Conservation (phyloP, 176 grass and related monocot genomes). For the Puya raimondii region DNA sequence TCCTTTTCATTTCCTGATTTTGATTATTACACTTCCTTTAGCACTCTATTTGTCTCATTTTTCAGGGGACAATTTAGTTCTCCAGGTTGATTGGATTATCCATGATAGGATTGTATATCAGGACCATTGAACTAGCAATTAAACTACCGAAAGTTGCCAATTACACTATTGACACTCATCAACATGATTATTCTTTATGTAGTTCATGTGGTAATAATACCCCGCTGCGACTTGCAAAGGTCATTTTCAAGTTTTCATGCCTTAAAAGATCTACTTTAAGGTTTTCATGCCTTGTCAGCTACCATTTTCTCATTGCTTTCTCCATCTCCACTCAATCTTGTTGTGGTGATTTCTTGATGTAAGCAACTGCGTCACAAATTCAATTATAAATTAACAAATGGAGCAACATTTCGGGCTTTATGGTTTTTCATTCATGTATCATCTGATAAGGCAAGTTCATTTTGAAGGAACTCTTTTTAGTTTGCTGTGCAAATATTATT, state of each 20-base stretch:
- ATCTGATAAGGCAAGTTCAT: not conserved
- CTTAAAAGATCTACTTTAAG: not conserved
- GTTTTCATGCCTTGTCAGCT: not conserved
- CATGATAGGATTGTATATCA: no score
- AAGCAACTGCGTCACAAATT: not conserved
- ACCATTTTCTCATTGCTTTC: not conserved
- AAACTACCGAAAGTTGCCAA: no score
- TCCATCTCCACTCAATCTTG: not conserved
- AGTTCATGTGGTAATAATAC: not conserved
- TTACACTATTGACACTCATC: no score
- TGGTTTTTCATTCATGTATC: not conserved
- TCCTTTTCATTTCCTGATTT: no score
- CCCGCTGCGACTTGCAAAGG: not conserved
- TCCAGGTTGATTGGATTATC: no score
- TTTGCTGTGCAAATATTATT: not conserved
- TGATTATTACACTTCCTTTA: no score
- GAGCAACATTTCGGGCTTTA: not conserved
- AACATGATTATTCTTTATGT: not conserved
- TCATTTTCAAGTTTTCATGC: not conserved
- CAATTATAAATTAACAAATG: slow-evolving; percentile 1
- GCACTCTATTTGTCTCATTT: no score
- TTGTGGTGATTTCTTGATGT: not conserved
- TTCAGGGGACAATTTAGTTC: no score
- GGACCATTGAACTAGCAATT: no score
- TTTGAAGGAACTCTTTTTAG: not conserved